Evolutionary conservation across 1,139 yeast genomes (phyloP), one percentile per base, ranked within the genome.

Genomic region (Candida mesenterica): DNA sequence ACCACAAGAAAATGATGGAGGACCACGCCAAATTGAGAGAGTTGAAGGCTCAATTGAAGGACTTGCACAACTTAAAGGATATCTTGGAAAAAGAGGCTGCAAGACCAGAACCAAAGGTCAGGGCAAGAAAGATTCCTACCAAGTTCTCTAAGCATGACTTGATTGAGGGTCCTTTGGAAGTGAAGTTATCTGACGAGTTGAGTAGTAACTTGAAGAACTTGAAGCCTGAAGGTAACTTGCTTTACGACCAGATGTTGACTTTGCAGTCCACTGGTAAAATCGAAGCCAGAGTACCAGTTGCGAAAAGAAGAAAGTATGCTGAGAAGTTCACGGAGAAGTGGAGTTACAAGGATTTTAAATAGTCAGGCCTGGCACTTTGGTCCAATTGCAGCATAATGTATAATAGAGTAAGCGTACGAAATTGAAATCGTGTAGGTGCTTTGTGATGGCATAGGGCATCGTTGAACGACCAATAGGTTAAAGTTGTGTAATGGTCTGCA

Each of bases 321-420:
- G 84, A 75, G 43, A 86, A 84, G 68, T 64, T 85, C 41, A 84
- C 94, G 24, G 96, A 88, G 59, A 89, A 88, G 62, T 89, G 96
- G 95, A 76, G 90, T 28, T 87, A 84, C 63, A 90, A 89, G 65
- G 95, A 89, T 63, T 84, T 85, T 54, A 83, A 83, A 63, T 85
- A 66, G 50, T 22, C 29, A n/a, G n/a, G n/a, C n/a, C n/a, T n/a
- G n/a, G n/a, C n/a, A n/a, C n/a, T n/a, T n/a, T n/a, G n/a, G n/a
- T n/a, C n/a, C n/a, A n/a, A n/a, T 19, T 19, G 9, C 8, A 19
- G 22, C 22, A 19, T 19, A 6, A 6, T 19, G 22, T 19, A 19
- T 19, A 19, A 19, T 19, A 19, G 22, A 19, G 9, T 19, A 19
- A 19, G 9, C 6, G 6, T 6, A 19, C 8, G 9, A 19, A 19